phyloP scores from a whole-genome alignment of 192 early-diverging fungal species.

The Backusella mclennaniae region DNA sequence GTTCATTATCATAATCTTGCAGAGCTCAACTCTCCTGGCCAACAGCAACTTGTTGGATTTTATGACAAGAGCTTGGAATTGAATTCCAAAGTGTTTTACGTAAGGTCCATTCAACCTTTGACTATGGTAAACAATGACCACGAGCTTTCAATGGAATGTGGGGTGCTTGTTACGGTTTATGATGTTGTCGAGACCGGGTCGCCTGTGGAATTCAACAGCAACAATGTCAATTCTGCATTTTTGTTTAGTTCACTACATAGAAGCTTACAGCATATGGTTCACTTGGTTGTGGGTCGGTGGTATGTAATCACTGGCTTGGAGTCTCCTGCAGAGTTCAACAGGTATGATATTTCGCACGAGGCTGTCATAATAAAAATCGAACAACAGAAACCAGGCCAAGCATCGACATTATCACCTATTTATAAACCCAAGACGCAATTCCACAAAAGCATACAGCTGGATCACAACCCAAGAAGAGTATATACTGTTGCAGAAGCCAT shows the following conservation, averaged over 20 bases:
- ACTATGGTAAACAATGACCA: neutral
- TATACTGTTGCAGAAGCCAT: neutral
- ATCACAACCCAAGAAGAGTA: neutral
- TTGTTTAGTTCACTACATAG: neutral
- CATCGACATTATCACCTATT: neutral
- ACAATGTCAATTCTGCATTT: neutral
- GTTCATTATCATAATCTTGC: neutral
- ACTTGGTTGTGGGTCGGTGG: neutral
- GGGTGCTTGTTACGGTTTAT: neutral
- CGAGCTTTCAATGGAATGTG: neutral
- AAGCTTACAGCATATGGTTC: constrained; percentile 1
- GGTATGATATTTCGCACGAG: neutral
- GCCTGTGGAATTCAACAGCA: neutral
- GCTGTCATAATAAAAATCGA: neutral
- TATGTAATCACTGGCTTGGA: neutral
- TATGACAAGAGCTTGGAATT: neutral
- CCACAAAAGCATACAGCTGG: neutral
- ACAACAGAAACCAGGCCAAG: neutral
- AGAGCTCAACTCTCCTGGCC: neutral
- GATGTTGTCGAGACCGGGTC: neutral
- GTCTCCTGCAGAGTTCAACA: neutral
- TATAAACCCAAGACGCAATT: neutral
- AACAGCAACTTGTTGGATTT: neutral
- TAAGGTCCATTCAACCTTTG: neutral
- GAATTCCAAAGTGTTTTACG: neutral